A percentile compares a stretch with the other conserved stretches of the same genome.
Evolutionary conservation across 371 early-diverging fungal genomes (phyloP).

Genomic region (Rhizomucor pusillus): DNA sequence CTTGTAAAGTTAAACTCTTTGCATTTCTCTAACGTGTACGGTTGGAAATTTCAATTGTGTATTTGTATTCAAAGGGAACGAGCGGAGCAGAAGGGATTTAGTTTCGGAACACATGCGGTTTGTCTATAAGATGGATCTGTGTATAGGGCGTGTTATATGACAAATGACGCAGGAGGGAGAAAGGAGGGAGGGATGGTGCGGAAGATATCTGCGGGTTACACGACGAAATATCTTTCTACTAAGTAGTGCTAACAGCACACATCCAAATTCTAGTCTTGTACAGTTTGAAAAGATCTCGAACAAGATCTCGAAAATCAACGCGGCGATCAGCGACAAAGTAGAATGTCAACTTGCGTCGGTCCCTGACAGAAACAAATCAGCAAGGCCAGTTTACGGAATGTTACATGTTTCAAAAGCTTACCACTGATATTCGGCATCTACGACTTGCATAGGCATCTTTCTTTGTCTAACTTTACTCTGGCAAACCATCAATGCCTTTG

Average conservation of each 20-base stretch:
- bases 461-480: slow-evolving; percentile 88
- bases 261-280: slow-evolving; percentile 99
- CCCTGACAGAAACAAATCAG: slow-evolving; percentile 48
- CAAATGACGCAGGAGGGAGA: too few species aligned
- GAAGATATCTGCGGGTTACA: too few species aligned
- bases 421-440: slow-evolving; percentile 98
- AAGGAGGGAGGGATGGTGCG: too few species aligned
- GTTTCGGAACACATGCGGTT: too few species aligned
- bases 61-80: too few species aligned
- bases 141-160: too few species aligned
- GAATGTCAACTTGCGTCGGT: slow-evolving; percentile 94
- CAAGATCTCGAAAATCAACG: slow-evolving; percentile 98
- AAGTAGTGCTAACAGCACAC: slow-evolving; percentile 21
- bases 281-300: slow-evolving; percentile 96
- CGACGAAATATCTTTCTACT: too few species aligned
- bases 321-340: slow-evolving; percentile 94
- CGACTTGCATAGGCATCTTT: slow-evolving; percentile 92
- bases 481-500: slow-evolving; percentile 86
- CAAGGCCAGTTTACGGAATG: neutral
- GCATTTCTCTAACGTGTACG: too few species aligned
- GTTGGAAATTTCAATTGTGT: too few species aligned
- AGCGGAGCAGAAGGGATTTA: too few species aligned
- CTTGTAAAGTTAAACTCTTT: too few species aligned
- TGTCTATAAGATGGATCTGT: too few species aligned
- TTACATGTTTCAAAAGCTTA: slow-evolving; percentile 20